A percentile compares a stretch with the other conserved stretches of the same genome.
phyloP scores from a whole-genome alignment of 352 stramenopile species.

The Phytophthora palmivora region DNA sequence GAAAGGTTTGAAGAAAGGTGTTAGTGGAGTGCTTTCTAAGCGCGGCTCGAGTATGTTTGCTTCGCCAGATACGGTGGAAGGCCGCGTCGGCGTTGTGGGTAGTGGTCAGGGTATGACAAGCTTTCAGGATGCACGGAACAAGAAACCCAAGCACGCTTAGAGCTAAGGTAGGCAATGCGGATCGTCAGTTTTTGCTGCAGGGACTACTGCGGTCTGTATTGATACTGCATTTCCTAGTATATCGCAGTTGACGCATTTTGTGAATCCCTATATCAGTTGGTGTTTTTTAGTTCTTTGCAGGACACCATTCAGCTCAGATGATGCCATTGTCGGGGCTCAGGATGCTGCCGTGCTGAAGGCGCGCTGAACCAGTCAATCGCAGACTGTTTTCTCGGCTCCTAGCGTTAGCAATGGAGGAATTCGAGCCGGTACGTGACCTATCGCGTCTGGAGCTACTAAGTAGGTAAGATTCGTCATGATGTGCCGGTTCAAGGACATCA shows the following conservation, averaged over 20 bases:
- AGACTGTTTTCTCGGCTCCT: conserved; percentile 34
- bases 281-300: conserved; percentile 24
- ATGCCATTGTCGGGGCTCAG: conserved; percentile 30
- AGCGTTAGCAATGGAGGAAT: conserved; percentile 18
- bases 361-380: conserved; percentile 25
- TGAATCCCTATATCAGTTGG: conserved; percentile 23
- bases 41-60: conserved; percentile 91
- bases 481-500: conserved; percentile 27
- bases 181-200: conserved; percentile 9
- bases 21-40: conserved; percentile 77
- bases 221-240: conserved; percentile 29
- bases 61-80: conserved; percentile 82
- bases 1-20: conserved; percentile 74
- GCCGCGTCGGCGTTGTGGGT: conserved; percentile 87
- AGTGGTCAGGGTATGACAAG: conserved; percentile 90
- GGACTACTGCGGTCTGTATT: conserved; percentile 19
- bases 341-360: conserved; percentile 32
- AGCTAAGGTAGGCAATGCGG: conserved; percentile 31
- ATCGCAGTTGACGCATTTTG: conserved; percentile 35
- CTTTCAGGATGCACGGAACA: conserved; percentile 67
- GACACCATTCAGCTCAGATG: conserved; percentile 15
- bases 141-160: conserved; percentile 70
- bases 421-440: conserved; percentile 25
- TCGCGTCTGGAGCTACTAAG: conserved; percentile 25
- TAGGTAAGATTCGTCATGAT: conserved; percentile 15